phyloP scores from a whole-genome alignment of 768 basidiomycete genomes.

The Lactifluus hygrophoroides region DNA sequence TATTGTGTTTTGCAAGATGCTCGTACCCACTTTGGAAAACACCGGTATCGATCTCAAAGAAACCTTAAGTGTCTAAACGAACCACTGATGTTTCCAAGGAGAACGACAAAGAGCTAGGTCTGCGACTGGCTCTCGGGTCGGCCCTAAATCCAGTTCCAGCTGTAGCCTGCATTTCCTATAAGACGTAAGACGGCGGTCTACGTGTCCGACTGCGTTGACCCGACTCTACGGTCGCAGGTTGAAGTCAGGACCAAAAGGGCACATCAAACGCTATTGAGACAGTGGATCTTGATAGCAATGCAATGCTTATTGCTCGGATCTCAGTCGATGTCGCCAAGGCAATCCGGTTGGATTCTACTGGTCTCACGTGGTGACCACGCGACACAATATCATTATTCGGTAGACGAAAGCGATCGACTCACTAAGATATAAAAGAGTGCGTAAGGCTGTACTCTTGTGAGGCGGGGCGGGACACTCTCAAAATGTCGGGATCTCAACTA shows the following conservation, averaged over 20 bases:
- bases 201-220: background rate
- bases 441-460: background rate
- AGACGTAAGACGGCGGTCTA: background rate
- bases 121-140: background rate
- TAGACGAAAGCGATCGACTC: background rate
- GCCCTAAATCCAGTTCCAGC: background rate
- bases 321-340: background rate
- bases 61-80: constrained; percentile 3
- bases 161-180: background rate
- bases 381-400: background rate
- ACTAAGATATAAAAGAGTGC: background rate
- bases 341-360: background rate
- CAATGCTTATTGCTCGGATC: background rate
- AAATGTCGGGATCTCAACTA: background rate
- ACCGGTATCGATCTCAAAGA: background rate
- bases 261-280: background rate
- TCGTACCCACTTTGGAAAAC: background rate
- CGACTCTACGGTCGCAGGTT: background rate
- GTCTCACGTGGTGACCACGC: background rate
- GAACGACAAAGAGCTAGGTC: background rate
- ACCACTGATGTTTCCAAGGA: constrained; percentile 1
- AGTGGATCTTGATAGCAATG: background rate
- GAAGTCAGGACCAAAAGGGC: background rate
- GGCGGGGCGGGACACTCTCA: background rate
- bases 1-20: background rate